Evolutionary conservation across 148 eudicot species (phyloP).

Genomic region (Fallopia convolvulus): DNA sequence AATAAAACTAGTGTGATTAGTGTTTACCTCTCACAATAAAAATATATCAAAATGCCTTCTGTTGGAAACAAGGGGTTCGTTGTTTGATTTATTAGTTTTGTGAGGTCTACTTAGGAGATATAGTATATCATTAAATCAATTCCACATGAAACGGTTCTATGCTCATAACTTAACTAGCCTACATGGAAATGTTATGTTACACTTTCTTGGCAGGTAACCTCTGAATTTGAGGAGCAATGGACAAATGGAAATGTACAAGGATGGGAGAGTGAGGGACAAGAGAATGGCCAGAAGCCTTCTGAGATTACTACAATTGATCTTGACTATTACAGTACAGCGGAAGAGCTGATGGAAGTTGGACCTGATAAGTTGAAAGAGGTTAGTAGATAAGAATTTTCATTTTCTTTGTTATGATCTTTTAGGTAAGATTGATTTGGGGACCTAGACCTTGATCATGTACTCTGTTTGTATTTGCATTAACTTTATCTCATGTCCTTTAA

Average conservation of each 20-base stretch:
- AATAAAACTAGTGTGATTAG: neutral
- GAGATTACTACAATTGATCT: conserved; percentile 56
- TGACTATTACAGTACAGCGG: conserved; percentile 72
- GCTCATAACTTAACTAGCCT: neutral
- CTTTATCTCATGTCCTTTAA: neutral
- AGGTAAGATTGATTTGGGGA: neutral
- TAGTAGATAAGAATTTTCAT: neutral
- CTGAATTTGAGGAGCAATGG: conserved; percentile 98
- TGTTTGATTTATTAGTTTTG: neutral
- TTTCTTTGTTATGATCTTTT: neutral
- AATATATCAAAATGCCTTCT: neutral
- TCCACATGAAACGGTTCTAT: neutral
- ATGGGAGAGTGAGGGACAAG: conserved; percentile 62
- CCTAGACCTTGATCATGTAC: neutral
- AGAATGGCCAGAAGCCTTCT: conserved; percentile 49
- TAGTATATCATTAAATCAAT: neutral
- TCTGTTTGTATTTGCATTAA: neutral
- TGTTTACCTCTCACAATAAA: neutral
- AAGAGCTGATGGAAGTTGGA: conserved; percentile 83
- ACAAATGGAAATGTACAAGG: conserved; percentile 56
- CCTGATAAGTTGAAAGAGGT: conserved; percentile 95
- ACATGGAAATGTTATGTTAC: neutral
- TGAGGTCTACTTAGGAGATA: neutral
- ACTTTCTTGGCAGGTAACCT: conserved; percentile 37
- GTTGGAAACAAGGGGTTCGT: neutral